phyloP scores from a whole-genome alignment of 164 flowering plant species.

The Chimonanthus salicifolius region DNA sequence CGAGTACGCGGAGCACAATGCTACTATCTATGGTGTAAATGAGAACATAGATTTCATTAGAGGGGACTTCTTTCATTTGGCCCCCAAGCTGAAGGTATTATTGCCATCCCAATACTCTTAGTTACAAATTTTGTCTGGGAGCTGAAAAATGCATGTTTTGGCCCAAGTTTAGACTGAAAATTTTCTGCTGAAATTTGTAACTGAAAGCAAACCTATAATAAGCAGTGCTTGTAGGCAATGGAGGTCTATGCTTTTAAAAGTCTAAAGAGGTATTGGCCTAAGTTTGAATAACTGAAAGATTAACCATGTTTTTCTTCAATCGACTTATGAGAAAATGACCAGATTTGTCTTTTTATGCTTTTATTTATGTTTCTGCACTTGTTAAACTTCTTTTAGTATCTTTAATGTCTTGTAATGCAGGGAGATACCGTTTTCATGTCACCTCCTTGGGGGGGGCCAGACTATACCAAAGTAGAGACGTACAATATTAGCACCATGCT shows the following conservation, averaged over 20 bases:
- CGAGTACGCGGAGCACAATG: slow-evolving; percentile 78
- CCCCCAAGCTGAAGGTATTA: slow-evolving; percentile 70
- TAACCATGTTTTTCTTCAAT: no score
- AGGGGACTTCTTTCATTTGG: slow-evolving; percentile 69
- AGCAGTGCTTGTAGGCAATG: background rate
- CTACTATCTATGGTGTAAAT: slow-evolving; percentile 75
- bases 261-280: background rate
- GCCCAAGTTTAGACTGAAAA: no score
- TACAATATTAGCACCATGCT: slow-evolving; percentile 79
- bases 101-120: background rate
- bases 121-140: background rate
- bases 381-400: background rate
- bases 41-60: slow-evolving; percentile 65
- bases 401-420: slow-evolving; percentile 32
- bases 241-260: background rate
- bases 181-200: no score
- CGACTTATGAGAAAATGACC: background rate
- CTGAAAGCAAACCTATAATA: background rate
- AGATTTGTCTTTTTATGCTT: background rate
- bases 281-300: background rate
- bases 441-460: slow-evolving; percentile 99
- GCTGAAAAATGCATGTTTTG: background rate
- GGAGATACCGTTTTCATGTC: slow-evolving; percentile 79
- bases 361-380: background rate
- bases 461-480: slow-evolving; percentile 52